Evolutionary conservation across 176 grass and related monocot genomes (phyloP), one percentile per base, ranked within the genome.

Genomic region (Oryza glumipatula): DNA sequence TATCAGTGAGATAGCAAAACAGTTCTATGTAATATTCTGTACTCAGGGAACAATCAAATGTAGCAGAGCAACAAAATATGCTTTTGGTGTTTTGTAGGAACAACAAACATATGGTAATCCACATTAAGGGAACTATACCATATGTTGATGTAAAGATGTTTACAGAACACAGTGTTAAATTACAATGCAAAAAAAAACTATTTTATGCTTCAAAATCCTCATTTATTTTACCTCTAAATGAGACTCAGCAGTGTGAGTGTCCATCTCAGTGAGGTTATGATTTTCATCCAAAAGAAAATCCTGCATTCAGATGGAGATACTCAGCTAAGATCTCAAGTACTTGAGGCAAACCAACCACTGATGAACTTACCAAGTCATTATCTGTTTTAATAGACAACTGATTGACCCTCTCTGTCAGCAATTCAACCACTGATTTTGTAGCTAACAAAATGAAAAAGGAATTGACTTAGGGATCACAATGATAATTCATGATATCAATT

Each of bases 361-460:
- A 70, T 70, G 43, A 14, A 81, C 93, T 83, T 92, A 99, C 97
- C 88, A 96, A 85, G 69, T 94, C 92, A 86, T 92, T 92, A 46
- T 87, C 89, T 83, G 87, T 91, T 84, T 90, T 94, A 76, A 92
- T 76, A 5, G 97, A 91, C 16, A 96, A 75, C 46, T 94, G 88
- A 82, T 92, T 84, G 80, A 94, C 89, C 76, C 94, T 96, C 88
- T 99, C 97, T 28, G 97, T 85, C 78, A 99, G 70, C 88, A 99
- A 89, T 82, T 99, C 91, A 72, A 96, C 90, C 56, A 99, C 94
- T 84, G 97, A 99, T 89, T 99, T 99, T 86, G 94, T 88, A 80
- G 94, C 86, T 86, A 84, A 89, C 80, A 83, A 86, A 89, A 89
- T 80, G 71, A 79, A 85, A 84, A 72, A 65, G 17, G 19, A 82